Conservation (phyloP, 106 monocot species). For the Dendrobium chrysotoxum region DNA sequence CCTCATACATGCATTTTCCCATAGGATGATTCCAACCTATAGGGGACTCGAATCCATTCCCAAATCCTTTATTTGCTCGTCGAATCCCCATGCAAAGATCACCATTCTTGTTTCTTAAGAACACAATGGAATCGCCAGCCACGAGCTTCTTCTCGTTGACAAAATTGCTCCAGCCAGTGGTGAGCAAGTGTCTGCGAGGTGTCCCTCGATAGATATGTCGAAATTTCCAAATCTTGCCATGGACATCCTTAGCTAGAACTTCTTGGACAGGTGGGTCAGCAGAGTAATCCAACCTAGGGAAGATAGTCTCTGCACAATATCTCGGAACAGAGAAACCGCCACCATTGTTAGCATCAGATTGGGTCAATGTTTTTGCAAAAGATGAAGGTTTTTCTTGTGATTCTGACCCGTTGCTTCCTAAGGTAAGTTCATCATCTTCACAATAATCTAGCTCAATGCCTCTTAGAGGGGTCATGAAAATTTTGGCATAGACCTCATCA, state of each 20-base stretch:
- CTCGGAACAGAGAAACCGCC: slow-evolving; percentile 60
- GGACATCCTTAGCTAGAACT: slow-evolving; percentile 60
- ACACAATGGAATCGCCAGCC: slow-evolving; percentile 61
- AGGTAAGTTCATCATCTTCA: slow-evolving; percentile 10
- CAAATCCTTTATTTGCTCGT: slow-evolving; percentile 39
- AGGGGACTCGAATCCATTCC: slow-evolving; percentile 12
- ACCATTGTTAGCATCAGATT: slow-evolving; percentile 65
- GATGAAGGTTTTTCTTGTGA: slow-evolving; percentile 43
- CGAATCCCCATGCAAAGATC: slow-evolving; percentile 59
- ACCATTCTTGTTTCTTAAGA: slow-evolving; percentile 44
- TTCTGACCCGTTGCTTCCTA: slow-evolving; percentile 8
- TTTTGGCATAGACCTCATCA: slow-evolving; percentile 72
- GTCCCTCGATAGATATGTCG: slow-evolving; percentile 63
- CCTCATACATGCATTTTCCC: slow-evolving; percentile 4
- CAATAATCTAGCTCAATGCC: slow-evolving; percentile 26
- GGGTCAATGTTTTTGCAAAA: slow-evolving; percentile 62
- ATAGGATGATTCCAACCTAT: slow-evolving; percentile 15
- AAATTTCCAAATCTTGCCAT: slow-evolving; percentile 64
- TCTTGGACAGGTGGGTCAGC: slow-evolving; percentile 63
- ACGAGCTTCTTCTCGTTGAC: slow-evolving; percentile 80
- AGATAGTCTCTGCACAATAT: slow-evolving; percentile 68
- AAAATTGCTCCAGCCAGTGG: slow-evolving; percentile 68
- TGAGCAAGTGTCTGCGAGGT: slow-evolving; percentile 54
- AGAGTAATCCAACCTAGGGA: slow-evolving; percentile 50
- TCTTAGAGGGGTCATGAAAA: slow-evolving; percentile 34